phyloP scores from a whole-genome alignment of 1,284 basidiomycete species.

The Ustilago hordei region DNA sequence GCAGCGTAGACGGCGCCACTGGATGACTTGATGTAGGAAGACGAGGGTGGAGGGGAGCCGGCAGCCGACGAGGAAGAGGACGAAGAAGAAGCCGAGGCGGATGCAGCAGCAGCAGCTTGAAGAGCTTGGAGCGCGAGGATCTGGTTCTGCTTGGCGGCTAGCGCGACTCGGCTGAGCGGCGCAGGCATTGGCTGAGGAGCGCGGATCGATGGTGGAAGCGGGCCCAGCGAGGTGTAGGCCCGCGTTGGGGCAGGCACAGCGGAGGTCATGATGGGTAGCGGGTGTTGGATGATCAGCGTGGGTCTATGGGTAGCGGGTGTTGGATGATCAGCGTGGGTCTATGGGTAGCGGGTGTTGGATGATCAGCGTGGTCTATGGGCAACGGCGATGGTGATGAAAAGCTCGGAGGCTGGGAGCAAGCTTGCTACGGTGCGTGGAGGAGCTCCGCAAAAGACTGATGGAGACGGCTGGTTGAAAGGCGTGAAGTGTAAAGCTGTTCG shows the following conservation, averaged over 20 bases:
- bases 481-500: neutral
- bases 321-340: neutral
- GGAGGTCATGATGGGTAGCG: slow-evolving; percentile 23
- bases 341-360: no score
- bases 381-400: neutral
- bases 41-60: slow-evolving; percentile 38
- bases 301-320: neutral
- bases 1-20: slow-evolving; percentile 15
- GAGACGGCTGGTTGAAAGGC: neutral
- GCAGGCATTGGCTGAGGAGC: slow-evolving; percentile 44
- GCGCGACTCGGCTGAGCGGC: slow-evolving; percentile 44
- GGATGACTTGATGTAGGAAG: slow-evolving; percentile 22
- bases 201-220: slow-evolving; percentile 24
- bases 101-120: slow-evolving; percentile 37
- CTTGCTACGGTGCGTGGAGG: neutral
- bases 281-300: neutral
- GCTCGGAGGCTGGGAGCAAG: neutral
- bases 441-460: neutral
- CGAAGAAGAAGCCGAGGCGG: slow-evolving; percentile 28
- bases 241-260: slow-evolving; percentile 33
- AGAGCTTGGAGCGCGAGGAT: slow-evolving; percentile 49
- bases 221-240: slow-evolving; percentile 24
- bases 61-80: slow-evolving; percentile 40
- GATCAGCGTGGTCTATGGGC: neutral
- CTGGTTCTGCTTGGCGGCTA: slow-evolving; percentile 51